Evolutionary conservation across 2,329 filamentous ascomycete genomes (phyloP), one percentile per base, ranked within the genome.

Genomic region (Epichloe gansuensis): DNA sequence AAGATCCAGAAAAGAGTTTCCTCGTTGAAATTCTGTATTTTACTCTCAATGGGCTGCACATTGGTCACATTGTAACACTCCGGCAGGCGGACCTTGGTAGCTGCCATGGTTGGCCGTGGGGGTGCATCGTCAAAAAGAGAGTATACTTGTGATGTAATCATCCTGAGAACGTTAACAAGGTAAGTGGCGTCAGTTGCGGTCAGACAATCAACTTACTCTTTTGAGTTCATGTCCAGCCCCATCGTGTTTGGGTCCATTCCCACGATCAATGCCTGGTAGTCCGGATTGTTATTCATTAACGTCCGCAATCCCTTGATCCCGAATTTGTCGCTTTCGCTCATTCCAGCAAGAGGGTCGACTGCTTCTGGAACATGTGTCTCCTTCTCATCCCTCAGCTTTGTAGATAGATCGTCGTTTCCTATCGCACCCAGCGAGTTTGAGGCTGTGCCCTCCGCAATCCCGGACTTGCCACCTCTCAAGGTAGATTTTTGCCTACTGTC

Each of bases 1-100:
- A 85, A 85, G 57, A 85, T 84, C 74, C 78, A 83, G 64, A 85
- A 80, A 47, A 85, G 67, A 0, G 81, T 83, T 65, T 85, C 81
- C 56, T 85, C 81, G 57, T 83, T 84, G 65, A 85, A 84, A 56
- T 76, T 82, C 41, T 72, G 71, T 47, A 84, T 81, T 64, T 84
- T 84, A 58, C 74, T 79, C 55, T 84, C 79, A 50, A 85, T 75
- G 3, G 78, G 74, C 57, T 82, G 79, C 27, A 83, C 79, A 55
- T 85, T 85, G 55, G 75, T 80, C 36, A 85, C 81, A 50, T 74
- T 77, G 61, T 85, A 85, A 64, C 81, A 85, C 45, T 85, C 81
- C 0, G 81, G 81, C 34, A 84, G 66, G 12, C 72, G 73, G 55
- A 77, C 80, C 52, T 75, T 77, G 23, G 76, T 74, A 8, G 60